Percentiles rank a stretch among this genome's conserved stretches.
These are phyloP conservation scores for Pyrenophora graminea DNA, from an alignment of 2,329 filamentous ascomycete genomes.

Conservation along the genomic window DNA sequence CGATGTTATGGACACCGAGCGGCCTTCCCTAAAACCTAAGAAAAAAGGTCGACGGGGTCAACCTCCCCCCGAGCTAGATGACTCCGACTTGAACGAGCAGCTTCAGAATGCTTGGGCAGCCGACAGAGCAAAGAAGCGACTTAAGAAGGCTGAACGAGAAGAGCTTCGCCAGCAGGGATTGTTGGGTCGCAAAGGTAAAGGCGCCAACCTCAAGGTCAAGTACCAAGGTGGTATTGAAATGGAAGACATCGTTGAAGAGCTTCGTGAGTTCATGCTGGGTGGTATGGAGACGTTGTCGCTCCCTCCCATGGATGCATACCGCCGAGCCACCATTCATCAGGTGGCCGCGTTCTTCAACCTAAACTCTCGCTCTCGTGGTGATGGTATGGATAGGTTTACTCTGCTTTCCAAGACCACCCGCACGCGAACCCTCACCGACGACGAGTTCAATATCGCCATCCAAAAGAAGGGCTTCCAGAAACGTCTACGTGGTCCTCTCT, in stretches of 20 bases:
- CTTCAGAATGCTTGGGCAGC: conserved; percentile 49
- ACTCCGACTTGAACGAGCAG: conserved; percentile 50
- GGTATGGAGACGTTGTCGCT: conserved; percentile 69
- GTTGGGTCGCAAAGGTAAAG: conserved; percentile 50
- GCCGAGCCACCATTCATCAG: conserved; percentile 79
- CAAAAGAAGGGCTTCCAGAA: conserved; percentile 55
- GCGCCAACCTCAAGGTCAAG: conserved; percentile 64
- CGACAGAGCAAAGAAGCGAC: conserved; percentile 52
- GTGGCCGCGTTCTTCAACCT: conserved; percentile 75
- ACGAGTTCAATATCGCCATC: conserved; percentile 54
- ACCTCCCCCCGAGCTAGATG: conserved; percentile 52
- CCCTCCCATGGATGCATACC: conserved; percentile 80
- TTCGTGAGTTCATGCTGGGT: conserved; percentile 71
- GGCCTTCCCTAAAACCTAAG: conserved; percentile 68
- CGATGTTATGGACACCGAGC: conserved; percentile 83
- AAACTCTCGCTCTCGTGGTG: conserved; percentile 82
- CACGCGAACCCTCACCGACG: conserved; percentile 66
- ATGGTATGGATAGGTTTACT: conserved; percentile 73
- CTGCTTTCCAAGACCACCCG: conserved; percentile 73
- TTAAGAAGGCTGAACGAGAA: conserved; percentile 54
- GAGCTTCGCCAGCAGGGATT: conserved; percentile 52
- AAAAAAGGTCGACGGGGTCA: conserved; percentile 65
- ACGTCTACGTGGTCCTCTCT: conserved; percentile 38
- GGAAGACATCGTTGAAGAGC: conserved; percentile 71
- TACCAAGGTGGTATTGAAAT: conserved; percentile 74